Conservation (phyloP, 108 stramenopile genomes). For the Poteriospumella lacustris region DNA sequence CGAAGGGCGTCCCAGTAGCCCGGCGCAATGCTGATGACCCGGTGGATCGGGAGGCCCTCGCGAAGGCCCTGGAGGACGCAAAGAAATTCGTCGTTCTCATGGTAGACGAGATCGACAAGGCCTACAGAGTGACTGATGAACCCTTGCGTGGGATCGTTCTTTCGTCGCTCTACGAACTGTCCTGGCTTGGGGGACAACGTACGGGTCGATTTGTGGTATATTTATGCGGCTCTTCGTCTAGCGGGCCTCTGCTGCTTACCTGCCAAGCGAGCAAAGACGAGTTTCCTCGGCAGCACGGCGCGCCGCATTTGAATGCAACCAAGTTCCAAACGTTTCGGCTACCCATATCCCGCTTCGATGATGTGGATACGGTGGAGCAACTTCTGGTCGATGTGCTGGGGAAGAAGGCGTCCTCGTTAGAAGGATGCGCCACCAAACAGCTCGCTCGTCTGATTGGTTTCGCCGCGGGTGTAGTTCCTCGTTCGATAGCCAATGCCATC, state of each 20-base stretch:
- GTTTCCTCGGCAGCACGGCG: slow-evolving; percentile 1
- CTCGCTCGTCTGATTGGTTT: neutral
- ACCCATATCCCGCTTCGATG: neutral
- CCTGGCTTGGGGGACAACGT: slow-evolving; percentile 6
- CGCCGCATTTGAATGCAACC: slow-evolving; percentile 14
- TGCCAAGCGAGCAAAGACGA: slow-evolving; percentile 3
- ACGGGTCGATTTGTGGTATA: slow-evolving; percentile 21
- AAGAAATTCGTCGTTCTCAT: slow-evolving; percentile 5
- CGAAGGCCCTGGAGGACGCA: neutral
- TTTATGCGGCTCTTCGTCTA: slow-evolving; percentile 23
- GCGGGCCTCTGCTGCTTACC: slow-evolving; percentile 19
- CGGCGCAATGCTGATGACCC: neutral
- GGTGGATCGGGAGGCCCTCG: neutral
- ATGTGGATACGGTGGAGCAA: neutral
- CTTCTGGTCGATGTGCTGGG: neutral
- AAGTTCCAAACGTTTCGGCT: neutral
- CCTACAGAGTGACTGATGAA: neutral
- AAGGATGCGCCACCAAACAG: too few species aligned
- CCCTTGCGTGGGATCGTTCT: neutral
- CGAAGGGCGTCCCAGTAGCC: neutral
- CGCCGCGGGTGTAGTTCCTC: neutral
- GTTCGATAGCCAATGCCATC: neutral
- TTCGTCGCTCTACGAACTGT: neutral
- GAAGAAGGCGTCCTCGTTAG: neutral
- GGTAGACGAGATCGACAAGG: slow-evolving; percentile 21